Conservation (phyloP, 495 filamentous ascomycete species). For the Niebla homalea region DNA sequence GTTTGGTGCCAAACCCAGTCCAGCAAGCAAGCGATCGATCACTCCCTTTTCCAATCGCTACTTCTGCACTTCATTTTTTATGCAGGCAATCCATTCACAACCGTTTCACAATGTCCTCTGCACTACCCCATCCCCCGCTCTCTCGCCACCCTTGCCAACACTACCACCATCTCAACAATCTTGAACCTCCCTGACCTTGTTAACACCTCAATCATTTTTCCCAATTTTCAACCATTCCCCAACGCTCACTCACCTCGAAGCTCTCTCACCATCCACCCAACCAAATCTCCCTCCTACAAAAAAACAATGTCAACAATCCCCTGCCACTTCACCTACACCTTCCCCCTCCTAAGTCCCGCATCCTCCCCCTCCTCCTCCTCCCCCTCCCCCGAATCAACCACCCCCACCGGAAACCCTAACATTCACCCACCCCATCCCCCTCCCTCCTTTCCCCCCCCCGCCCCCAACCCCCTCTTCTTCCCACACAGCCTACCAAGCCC, state of each 20-base stretch:
- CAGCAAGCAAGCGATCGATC: too few species aligned
- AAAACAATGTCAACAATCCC: neutral
- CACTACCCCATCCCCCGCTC: neutral
- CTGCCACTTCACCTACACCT: neutral
- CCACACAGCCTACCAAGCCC: neutral
- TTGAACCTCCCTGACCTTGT: constrained; percentile 4
- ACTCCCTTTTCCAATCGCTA: too few species aligned
- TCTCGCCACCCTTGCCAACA: neutral
- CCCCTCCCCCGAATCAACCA: neutral
- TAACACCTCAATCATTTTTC: too few species aligned
- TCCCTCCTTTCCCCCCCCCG: constrained; percentile 1
- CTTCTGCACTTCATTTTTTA: too few species aligned
- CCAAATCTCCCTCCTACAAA: neutral
- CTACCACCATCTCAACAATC: constrained; percentile 1
- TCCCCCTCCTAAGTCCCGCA: neutral
- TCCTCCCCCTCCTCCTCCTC: neutral
- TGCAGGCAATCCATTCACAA: too few species aligned
- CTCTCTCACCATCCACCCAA: neutral
- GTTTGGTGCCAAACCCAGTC: too few species aligned
- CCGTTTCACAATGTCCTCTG: too few species aligned
- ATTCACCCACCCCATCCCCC: constrained; percentile 4
- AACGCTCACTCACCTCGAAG: neutral
- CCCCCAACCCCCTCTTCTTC: neutral
- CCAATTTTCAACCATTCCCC: constrained; percentile 1
- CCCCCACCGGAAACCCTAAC: neutral